Percentiles rank a stretch among this genome's conserved stretches.
These are phyloP conservation scores for Lentinula aciculospora DNA, from an alignment of 768 basidiomycete genomes.

Conservation along the genomic window DNA sequence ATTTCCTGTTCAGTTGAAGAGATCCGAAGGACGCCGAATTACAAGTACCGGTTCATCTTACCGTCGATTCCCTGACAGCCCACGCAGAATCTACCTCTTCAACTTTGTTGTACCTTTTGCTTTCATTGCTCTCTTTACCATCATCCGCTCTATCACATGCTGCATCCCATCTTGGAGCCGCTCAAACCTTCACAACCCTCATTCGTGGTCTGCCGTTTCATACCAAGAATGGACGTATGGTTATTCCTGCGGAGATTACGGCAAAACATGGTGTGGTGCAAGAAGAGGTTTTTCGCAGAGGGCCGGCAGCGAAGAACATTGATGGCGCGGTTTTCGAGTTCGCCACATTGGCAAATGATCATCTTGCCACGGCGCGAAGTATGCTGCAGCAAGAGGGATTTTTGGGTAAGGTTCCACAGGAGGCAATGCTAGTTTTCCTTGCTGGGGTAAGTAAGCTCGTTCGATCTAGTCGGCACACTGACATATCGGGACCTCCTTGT, in stretches of 20 bases:
- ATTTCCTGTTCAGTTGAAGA: slow-evolving; percentile 10
- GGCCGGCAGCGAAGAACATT: slow-evolving; percentile 50
- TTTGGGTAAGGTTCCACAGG: slow-evolving; percentile 45
- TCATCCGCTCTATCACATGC: slow-evolving; percentile 63
- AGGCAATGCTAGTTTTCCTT: slow-evolving; percentile 68
- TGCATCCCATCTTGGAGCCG: slow-evolving; percentile 75
- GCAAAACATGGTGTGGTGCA: slow-evolving; percentile 73
- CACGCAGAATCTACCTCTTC: slow-evolving; percentile 81
- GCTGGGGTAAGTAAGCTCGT: slow-evolving; percentile 60
- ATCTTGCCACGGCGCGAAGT: slow-evolving; percentile 67
- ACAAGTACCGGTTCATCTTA: slow-evolving; percentile 57
- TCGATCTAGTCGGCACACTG: slow-evolving; percentile 10
- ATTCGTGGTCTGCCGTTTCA: slow-evolving; percentile 78
- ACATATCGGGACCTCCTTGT: slow-evolving; percentile 6
- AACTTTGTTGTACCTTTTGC: slow-evolving; percentile 69
- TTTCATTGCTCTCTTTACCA: slow-evolving; percentile 56
- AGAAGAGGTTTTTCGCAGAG: slow-evolving; percentile 69
- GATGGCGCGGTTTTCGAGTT: slow-evolving; percentile 81
- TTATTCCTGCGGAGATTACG: slow-evolving; percentile 79
- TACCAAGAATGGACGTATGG: slow-evolving; percentile 60
- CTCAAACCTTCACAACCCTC: slow-evolving; percentile 66
- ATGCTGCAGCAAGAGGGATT: slow-evolving; percentile 51
- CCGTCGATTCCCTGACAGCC: slow-evolving; percentile 58
- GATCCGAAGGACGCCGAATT: slow-evolving; percentile 57
- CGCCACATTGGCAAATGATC: slow-evolving; percentile 76